Evolutionary conservation across 805 yeast species (phyloP).

Genomic region (Metschnikowia vanudenii): DNA sequence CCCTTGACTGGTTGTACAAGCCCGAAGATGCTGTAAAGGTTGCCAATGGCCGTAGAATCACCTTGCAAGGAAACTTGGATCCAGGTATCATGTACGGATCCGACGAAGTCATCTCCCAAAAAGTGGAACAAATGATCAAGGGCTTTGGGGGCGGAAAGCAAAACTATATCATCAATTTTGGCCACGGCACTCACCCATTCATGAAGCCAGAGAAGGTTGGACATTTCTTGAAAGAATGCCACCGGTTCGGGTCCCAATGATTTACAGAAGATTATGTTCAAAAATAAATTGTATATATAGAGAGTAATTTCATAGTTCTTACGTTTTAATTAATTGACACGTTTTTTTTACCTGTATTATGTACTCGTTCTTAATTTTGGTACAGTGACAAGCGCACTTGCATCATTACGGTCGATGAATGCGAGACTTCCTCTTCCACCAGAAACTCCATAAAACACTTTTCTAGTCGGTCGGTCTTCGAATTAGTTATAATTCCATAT

Average conservation of each 20-base stretch:
- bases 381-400: too few relatives aligned
- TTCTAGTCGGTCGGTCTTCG: too few relatives aligned
- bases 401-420: too few relatives aligned
- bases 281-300: not conserved
- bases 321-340: too few relatives aligned
- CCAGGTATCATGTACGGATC: conserved; percentile 95
- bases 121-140: conserved; percentile 82
- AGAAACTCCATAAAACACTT: too few relatives aligned
- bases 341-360: too few relatives aligned
- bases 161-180: conserved; percentile 89
- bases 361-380: too few relatives aligned
- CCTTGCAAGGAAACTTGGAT: conserved; percentile 92
- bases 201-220: conserved; percentile 90
- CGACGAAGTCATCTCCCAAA: conserved; percentile 70
- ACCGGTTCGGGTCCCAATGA: conserved; percentile 62
- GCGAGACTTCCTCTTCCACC: too few relatives aligned
- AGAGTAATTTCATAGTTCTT: not conserved
- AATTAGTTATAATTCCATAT: too few relatives aligned
- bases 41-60: conserved; percentile 67
- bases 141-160: conserved; percentile 95
- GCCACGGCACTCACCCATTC: conserved; percentile 98
- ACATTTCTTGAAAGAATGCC: conserved; percentile 84
- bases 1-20: conserved; percentile 87
- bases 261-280: not conserved
- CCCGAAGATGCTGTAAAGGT: conserved; percentile 82